Percentiles rank a stretch among this genome's conserved stretches.
Conservation (phyloP, 2,329 filamentous ascomycete genomes). For the Colletotrichum cordylinicola region DNA sequence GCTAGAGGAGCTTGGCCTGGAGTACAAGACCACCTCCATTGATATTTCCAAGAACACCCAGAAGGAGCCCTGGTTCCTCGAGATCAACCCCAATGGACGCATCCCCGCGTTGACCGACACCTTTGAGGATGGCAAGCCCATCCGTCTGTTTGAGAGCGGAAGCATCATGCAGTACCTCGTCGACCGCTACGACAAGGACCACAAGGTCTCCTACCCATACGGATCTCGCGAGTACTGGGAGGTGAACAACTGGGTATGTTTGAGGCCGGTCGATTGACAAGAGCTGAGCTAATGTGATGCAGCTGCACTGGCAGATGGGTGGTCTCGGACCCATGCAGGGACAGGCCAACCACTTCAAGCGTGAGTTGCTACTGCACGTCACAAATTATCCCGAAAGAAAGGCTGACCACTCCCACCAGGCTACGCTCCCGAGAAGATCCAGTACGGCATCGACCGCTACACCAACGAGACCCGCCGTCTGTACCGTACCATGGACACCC, state of each 20-base stretch:
- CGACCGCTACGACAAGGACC: constrained; percentile 79
- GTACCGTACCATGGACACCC: constrained; percentile 77
- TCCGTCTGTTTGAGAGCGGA: constrained; percentile 83
- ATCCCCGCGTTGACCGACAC: constrained; percentile 88
- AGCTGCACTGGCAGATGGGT: constrained; percentile 77
- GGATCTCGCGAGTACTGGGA: constrained; percentile 80
- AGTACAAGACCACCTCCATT: constrained; percentile 76
- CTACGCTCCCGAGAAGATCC: constrained; percentile 82
- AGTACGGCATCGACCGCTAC: constrained; percentile 85
- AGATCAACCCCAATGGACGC: constrained; percentile 91
- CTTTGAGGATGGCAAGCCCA: constrained; percentile 73
- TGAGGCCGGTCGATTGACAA: neutral
- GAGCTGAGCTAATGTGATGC: neutral
- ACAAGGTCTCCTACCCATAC: constrained; percentile 81
- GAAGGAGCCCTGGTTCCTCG: constrained; percentile 78
- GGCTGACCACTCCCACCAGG: constrained; percentile 35
- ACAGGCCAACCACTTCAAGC: constrained; percentile 83
- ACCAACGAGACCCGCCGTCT: constrained; percentile 83
- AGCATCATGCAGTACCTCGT: constrained; percentile 86
- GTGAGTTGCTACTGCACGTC: constrained; percentile 43
- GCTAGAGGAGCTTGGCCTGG: constrained; percentile 81
- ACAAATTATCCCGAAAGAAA: neutral
- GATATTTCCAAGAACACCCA: constrained; percentile 69
- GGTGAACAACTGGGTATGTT: constrained; percentile 74
- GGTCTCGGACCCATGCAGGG: constrained; percentile 84